Evolutionary conservation across 768 basidiomycete genomes (phyloP).

Genomic region (Neoboletus subvelutipes): DNA sequence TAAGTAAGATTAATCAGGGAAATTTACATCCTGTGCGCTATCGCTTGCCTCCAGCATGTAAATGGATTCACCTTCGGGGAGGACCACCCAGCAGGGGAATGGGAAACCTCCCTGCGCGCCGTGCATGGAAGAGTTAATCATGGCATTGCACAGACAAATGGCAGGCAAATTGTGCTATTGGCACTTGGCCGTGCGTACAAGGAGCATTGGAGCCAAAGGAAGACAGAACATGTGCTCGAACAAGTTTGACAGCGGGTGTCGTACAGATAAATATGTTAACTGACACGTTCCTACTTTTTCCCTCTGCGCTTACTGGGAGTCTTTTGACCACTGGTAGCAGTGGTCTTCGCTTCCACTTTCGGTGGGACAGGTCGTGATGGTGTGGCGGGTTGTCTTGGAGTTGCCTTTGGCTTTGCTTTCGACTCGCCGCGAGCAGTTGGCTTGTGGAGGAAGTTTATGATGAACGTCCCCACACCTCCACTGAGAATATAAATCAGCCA

Average conservation of each 20-base stretch:
- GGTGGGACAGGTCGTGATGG: background rate
- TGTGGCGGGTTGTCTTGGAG: slow-evolving; percentile 1
- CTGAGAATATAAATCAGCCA: slow-evolving; percentile 69
- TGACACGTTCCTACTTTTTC: slow-evolving; percentile 17
- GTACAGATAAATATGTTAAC: background rate
- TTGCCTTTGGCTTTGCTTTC: slow-evolving; percentile 5
- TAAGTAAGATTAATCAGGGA: no score
- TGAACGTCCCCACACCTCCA: slow-evolving; percentile 62
- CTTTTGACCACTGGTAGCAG: slow-evolving; percentile 17
- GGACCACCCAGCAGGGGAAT: no score
- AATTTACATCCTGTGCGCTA: no score
- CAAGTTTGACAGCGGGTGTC: background rate
- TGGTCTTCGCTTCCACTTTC: slow-evolving; percentile 17
- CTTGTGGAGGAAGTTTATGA: slow-evolving; percentile 65
- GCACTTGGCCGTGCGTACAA: background rate
- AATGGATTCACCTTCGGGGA: no score
- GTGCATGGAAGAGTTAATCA: no score
- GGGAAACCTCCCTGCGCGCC: no score
- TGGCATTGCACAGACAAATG: background rate
- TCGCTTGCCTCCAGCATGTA: no score
- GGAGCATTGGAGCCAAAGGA: background rate
- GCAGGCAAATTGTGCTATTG: background rate
- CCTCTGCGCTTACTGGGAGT: slow-evolving; percentile 31
- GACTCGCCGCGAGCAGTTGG: slow-evolving; percentile 6
- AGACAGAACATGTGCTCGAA: background rate